Percentiles rank a stretch among this genome's conserved stretches.
These are phyloP conservation scores for Salix arbutifolia DNA, from an alignment of 345 rosid species.

Conservation along the genomic window DNA sequence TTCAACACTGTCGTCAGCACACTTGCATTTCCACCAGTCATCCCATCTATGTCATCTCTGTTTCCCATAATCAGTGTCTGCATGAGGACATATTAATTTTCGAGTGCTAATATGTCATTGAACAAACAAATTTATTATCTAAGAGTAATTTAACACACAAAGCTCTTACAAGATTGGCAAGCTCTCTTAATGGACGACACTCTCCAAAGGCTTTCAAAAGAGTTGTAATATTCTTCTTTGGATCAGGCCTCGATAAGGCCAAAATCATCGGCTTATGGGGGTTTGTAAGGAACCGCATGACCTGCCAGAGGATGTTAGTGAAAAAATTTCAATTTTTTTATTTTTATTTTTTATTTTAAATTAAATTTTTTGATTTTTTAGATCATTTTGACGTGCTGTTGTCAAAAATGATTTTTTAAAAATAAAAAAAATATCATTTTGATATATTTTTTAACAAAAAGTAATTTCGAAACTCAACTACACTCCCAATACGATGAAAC, in stretches of 20 bases:
- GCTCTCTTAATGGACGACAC: slow-evolving; percentile 83
- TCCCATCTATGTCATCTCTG: slow-evolving; percentile 82
- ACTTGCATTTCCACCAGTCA: slow-evolving; percentile 73
- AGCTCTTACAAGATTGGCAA: slow-evolving; percentile 80
- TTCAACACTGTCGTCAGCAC: slow-evolving; percentile 80
- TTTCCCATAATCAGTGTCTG: slow-evolving; percentile 95
- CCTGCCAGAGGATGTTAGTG: slow-evolving; percentile 36
- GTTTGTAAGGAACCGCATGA: slow-evolving; percentile 87
- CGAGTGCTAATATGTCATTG: background rate
- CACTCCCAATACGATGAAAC: too few species aligned
- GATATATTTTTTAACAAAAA: too few species aligned
- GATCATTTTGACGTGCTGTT: too few species aligned
- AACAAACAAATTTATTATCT: background rate
- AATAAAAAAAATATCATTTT: too few species aligned
- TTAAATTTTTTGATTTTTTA: too few species aligned
- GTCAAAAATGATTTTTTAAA: too few species aligned
- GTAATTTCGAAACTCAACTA: too few species aligned
- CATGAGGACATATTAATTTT: slow-evolving; percentile 8
- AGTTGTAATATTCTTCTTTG: slow-evolving; percentile 93
- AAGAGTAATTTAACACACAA: background rate
- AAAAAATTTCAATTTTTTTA: too few species aligned
- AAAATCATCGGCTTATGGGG: slow-evolving; percentile 95
- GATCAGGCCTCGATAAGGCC: slow-evolving; percentile 95
- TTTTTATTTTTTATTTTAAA: too few species aligned
- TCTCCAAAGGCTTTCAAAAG: slow-evolving; percentile 94